These are phyloP conservation scores for Rhizopogon sp. DNA, from an alignment of 768 basidiomycete species.

Conservation along the genomic window DNA sequence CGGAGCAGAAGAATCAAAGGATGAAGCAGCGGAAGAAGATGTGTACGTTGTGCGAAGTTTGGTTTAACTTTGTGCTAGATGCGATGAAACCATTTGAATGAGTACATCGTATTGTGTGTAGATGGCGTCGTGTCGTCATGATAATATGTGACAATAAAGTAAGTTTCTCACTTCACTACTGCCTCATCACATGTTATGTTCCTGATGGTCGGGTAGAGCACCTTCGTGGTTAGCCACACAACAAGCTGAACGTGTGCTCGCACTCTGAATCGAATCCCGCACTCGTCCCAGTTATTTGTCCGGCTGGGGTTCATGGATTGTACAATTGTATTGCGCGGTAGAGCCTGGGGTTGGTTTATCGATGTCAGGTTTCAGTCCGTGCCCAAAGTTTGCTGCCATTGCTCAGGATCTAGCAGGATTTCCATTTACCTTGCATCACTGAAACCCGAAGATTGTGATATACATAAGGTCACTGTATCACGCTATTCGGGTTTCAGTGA, in stretches of 20 bases:
- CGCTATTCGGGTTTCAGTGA: no score
- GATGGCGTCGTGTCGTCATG: conserved; percentile 7
- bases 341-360: conserved; percentile 19
- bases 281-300: background rate
- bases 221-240: conserved; percentile 10
- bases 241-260: conserved; percentile 10
- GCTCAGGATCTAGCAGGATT: conserved; percentile 3
- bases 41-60: no score
- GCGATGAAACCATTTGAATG: background rate
- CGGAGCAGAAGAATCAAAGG: no score
- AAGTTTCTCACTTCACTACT: conserved; percentile 7
- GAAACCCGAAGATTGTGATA: no score
- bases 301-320: conserved; percentile 16
- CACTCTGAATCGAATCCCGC: background rate
- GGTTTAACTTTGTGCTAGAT: no score
- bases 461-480: no score
- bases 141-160: conserved; percentile 15
- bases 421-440: conserved; percentile 8
- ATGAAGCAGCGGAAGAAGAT: no score
- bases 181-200: background rate
- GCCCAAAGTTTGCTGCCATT: background rate
- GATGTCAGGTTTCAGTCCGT: background rate
- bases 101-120: background rate
- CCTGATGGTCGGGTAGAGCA: background rate
- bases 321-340: conserved; percentile 19